Percentiles rank a stretch among this genome's conserved stretches.
Evolutionary conservation across 2,329 filamentous ascomycete genomes (phyloP).

Genomic region (Botrytis squamosa): DNA sequence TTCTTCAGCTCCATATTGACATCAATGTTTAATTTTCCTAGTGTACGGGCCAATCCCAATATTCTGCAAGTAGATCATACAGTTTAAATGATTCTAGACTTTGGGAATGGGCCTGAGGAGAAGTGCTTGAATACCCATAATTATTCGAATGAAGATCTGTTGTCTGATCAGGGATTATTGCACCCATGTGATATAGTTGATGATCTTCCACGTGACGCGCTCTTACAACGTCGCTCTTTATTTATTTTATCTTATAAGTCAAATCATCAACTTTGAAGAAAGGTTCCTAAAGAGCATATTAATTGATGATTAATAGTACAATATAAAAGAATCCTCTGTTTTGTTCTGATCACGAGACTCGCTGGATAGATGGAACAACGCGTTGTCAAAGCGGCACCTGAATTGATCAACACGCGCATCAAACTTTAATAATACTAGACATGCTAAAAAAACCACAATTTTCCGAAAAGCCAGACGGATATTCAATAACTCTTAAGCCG

Average conservation of each 20-base stretch:
- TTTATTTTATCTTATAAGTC: neutral
- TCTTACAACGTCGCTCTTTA: neutral
- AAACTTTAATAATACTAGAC: neutral
- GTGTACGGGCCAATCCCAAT: neutral
- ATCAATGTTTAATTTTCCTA: neutral
- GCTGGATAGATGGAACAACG: neutral
- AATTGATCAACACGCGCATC: neutral
- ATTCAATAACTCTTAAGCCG: neutral
- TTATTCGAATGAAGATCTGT: neutral
- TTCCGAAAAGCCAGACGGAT: neutral
- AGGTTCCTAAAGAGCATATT: fast-evolving
- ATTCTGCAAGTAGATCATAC: neutral
- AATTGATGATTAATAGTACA: neutral
- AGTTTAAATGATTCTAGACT: neutral
- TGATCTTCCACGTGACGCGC: neutral
- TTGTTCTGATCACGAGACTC: neutral
- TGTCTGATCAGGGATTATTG: neutral
- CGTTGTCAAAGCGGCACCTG: neutral
- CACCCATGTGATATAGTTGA: neutral
- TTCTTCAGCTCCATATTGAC: neutral
- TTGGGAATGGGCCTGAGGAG: neutral
- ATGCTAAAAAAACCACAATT: neutral
- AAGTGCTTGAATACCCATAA: neutral
- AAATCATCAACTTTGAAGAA: neutral
- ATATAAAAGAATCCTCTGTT: neutral